Evolutionary conservation across 2,329 filamentous ascomycete species (phyloP), one percentile per base, ranked within the genome.

Genomic region (Bretziella fagacearum): DNA sequence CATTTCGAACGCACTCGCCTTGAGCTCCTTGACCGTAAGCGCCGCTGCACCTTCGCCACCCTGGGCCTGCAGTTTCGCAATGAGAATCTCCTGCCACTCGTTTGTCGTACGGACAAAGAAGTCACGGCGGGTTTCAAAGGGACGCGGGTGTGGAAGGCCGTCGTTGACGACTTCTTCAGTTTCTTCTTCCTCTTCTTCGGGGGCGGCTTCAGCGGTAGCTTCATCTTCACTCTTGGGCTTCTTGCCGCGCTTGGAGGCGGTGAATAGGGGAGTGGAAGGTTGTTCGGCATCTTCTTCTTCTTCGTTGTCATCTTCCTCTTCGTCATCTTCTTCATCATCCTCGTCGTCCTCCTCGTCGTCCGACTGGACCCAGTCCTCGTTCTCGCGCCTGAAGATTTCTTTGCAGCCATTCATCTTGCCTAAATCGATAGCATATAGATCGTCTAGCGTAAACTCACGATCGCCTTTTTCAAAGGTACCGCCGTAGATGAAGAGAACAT

Each of bases 401-500:
- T 86, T 89, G 53, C 91, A 89, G 3, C 91, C 91, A 55, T 96
- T 86, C 51, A 98, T 70, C 62, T 94, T 95, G 51, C 81, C 87
- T n/a, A 98, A 69, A 57, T 98, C 86, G 51, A 96, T 78, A 2
- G 85, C 80, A 63, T 93, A 93, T 62, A 98, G 69, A 56, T 98
- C 91, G 55, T 95, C 87, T 61, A 96, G 94, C 0, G 87, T 96
- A 57, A 83, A 94, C 61, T 98, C 91, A 18, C 84, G 74, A 56
- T 98, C 91, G 15, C 84, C 89, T 59, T 93, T 91, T 59, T 98
- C 91, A 56, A 82, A 95, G 0, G 89, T 98, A 15, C 91, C 91
- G 25, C 91, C 87, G 57, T 93, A 96, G 46, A 96, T 84, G 63
- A 89, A 98, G 1, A 96, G 70, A 6, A 84, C 77, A 59, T 98